These are phyloP conservation scores for Closterium sp. DNA, from an alignment of 139 green algal species.

Conservation along the genomic window DNA sequence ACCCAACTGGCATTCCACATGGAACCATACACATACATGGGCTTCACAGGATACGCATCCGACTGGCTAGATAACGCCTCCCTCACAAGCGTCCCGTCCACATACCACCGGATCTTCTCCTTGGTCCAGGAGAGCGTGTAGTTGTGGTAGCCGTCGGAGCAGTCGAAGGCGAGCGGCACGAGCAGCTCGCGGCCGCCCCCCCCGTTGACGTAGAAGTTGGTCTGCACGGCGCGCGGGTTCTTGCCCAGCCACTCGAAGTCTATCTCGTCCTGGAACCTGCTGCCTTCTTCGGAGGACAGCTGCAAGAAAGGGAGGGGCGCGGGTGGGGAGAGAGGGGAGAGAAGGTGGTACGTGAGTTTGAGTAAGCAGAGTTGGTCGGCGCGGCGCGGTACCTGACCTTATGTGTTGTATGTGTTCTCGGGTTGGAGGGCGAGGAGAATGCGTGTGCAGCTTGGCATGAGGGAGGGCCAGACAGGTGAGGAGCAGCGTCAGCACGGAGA, in stretches of 20 bases:
- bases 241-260: conserved; percentile 45
- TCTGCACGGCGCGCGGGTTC: conserved; percentile 28
- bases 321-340: too few relatives aligned
- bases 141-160: conserved; percentile 19
- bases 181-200: conserved; percentile 9
- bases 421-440: too few relatives aligned
- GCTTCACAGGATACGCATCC: conserved; percentile 18
- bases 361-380: background rate
- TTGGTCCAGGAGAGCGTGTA: conserved; percentile 25
- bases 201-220: conserved; percentile 41
- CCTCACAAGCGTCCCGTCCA: conserved; percentile 15
- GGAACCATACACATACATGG: conserved; percentile 32
- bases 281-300: conserved; percentile 21
- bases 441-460: too few relatives aligned
- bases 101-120: conserved; percentile 3
- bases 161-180: conserved; percentile 37
- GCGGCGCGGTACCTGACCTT: too few relatives aligned
- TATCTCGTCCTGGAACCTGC: conserved; percentile 23
- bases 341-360: background rate
- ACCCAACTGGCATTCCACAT: conserved; percentile 29
- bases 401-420: background rate
- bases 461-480: too few relatives aligned
- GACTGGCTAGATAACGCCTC: background rate
- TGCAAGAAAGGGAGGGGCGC: background rate
- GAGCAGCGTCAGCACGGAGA: too few relatives aligned